phyloP scores from a whole-genome alignment of 75 land plant genomes.

The Cupressus sempervirens region DNA sequence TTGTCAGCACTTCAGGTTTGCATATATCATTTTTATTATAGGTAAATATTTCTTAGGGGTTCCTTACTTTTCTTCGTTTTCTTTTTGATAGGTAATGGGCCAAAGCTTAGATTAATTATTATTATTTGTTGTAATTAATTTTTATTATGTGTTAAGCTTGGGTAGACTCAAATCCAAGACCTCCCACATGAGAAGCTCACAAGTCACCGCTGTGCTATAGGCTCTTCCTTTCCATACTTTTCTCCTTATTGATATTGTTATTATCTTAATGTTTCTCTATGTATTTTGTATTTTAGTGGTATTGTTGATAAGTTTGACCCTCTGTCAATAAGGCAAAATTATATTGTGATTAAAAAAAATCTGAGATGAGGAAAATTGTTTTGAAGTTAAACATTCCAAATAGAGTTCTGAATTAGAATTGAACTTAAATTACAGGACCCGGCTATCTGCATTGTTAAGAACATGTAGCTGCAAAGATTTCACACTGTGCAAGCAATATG shows the following conservation, averaged over 20 bases:
- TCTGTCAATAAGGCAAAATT: not conserved
- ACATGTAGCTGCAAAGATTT: not conserved
- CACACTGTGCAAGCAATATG: not conserved
- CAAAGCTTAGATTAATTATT: too few relatives aligned
- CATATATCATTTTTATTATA: not conserved
- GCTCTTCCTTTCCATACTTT: too few relatives aligned
- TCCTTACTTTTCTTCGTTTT: too few relatives aligned
- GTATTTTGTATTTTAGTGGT: not conserved
- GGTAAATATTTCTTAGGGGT: not conserved
- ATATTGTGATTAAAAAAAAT: not conserved
- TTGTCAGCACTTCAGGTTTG: slow-evolving; percentile 77
- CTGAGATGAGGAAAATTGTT: not conserved
- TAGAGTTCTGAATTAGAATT: not conserved
- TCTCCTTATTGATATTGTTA: not conserved
- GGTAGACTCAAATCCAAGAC: too few relatives aligned
- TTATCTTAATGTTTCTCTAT: not conserved
- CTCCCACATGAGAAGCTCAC: too few relatives aligned
- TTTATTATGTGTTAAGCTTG: too few relatives aligned
- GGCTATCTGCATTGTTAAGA: not conserved
- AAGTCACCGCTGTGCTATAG: too few relatives aligned
- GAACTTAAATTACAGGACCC: not conserved
- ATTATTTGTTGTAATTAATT: too few relatives aligned
- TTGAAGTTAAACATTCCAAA: not conserved
- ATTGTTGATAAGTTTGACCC: not conserved
- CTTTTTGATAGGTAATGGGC: too few relatives aligned